Percentiles rank a stretch among this genome's conserved stretches.
phyloP scores from a whole-genome alignment of 2,329 filamentous ascomycete genomes.

The Cephalotrichum gorgonifer region DNA sequence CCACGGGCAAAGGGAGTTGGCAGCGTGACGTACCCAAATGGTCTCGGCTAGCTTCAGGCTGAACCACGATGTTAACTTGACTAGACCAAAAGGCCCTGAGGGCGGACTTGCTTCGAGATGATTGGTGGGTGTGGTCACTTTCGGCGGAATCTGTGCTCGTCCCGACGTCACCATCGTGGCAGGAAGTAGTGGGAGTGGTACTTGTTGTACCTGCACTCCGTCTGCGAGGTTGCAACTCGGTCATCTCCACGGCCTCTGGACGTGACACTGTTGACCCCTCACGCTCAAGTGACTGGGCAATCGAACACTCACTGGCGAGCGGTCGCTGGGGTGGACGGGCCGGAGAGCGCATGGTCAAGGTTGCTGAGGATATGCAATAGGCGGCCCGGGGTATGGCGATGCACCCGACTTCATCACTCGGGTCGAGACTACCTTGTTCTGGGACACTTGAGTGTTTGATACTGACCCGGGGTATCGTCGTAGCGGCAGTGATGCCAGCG shows the following conservation, averaged over 20 bases:
- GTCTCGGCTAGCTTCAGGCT: slow-evolving; percentile 6
- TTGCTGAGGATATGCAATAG: not conserved
- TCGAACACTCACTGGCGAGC: not conserved
- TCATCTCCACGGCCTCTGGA: not conserved
- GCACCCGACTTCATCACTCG: not conserved
- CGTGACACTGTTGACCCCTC: not conserved
- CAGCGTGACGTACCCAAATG: slow-evolving; percentile 4
- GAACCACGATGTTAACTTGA: slow-evolving; percentile 3
- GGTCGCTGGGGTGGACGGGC: not conserved
- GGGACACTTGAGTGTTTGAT: not conserved
- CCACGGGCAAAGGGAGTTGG: not conserved
- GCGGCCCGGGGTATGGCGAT: not conserved
- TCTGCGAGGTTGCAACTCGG: not conserved
- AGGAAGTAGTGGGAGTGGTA: not conserved
- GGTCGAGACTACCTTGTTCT: not conserved
- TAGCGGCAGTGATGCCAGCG: not conserved
- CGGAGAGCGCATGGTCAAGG: not conserved
- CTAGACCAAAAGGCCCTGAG: slow-evolving; percentile 1
- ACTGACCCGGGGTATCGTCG: not conserved
- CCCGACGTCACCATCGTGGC: not conserved
- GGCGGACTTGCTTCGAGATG: not conserved
- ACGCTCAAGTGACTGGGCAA: not conserved
- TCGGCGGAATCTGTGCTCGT: not conserved
- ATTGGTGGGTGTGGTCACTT: not conserved
- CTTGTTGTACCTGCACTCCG: not conserved